Conservation (phyloP, 768 basidiomycete species). For the Mycena rosella region DNA sequence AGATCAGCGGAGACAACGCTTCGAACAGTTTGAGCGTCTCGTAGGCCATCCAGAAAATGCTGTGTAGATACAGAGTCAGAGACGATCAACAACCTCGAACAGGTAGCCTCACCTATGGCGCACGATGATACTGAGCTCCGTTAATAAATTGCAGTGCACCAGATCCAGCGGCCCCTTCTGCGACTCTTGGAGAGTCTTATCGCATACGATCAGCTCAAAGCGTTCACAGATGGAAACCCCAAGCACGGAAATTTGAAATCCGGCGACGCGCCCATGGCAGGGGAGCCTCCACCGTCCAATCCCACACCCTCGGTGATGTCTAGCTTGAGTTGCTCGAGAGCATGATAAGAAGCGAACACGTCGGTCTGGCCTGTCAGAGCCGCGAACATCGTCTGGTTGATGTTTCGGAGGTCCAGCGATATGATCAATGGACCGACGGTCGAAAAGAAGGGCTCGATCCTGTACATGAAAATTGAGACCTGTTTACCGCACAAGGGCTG, state of each 20-base stretch:
- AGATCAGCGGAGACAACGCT: slow-evolving; percentile 32
- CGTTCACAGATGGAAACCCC: slow-evolving; percentile 38
- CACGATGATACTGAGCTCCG: slow-evolving; percentile 33
- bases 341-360: slow-evolving; percentile 25
- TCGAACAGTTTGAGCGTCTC: slow-evolving; percentile 34
- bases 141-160: slow-evolving; percentile 30
- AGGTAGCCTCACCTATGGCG: slow-evolving; percentile 8
- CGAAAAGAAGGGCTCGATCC: slow-evolving; percentile 22
- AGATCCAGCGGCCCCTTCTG: slow-evolving; percentile 36
- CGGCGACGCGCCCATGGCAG: slow-evolving; percentile 33
- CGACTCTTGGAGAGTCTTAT: slow-evolving; percentile 29
- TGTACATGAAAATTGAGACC: too few species aligned
- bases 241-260: slow-evolving; percentile 31
- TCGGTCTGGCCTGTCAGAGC: slow-evolving; percentile 13
- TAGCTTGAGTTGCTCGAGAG: slow-evolving; percentile 32
- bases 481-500: too few species aligned
- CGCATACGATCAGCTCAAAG: slow-evolving; percentile 37
- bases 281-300: slow-evolving; percentile 37
- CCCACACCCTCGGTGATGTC: slow-evolving; percentile 42
- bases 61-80: background rate
- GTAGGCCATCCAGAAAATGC: slow-evolving; percentile 19
- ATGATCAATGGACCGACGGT: slow-evolving; percentile 27
- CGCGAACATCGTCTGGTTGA: slow-evolving; percentile 26
- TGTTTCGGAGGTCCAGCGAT: slow-evolving; percentile 29
- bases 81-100: too few species aligned